Percentiles rank a stretch among this genome's conserved stretches.
Conservation (phyloP, 495 filamentous ascomycete genomes). For the Terfezia boudieri region DNA sequence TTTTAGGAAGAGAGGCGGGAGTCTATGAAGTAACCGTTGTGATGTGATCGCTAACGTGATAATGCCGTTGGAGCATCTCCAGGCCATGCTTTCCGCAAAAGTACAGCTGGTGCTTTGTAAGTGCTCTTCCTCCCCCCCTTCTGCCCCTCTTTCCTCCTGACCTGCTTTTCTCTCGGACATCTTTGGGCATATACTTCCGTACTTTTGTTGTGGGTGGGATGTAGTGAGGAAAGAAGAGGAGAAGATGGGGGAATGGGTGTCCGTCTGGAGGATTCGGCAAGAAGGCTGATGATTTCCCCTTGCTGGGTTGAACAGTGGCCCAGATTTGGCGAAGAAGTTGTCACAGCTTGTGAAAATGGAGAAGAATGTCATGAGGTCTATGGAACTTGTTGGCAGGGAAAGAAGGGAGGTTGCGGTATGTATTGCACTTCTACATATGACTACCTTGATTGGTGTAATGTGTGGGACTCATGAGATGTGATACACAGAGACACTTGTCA, state of each 20-base stretch:
- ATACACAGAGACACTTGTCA: constrained; percentile 74
- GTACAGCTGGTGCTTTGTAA: constrained; percentile 57
- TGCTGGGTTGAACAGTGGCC: constrained; percentile 29
- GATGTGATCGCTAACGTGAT: constrained; percentile 15
- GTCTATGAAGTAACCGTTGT: neutral
- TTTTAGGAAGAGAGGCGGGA: neutral
- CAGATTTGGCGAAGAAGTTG: constrained; percentile 91
- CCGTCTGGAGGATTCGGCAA: neutral
- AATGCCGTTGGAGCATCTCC: constrained; percentile 17
- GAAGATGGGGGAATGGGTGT: neutral
- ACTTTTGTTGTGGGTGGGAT: neutral
- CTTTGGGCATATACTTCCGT: neutral
- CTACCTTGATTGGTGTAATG: neutral
- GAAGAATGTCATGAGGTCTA: constrained; percentile 98
- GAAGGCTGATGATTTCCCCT: neutral
- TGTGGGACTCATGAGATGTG: neutral
- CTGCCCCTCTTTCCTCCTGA: neutral
- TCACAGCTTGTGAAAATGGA: constrained; percentile 98
- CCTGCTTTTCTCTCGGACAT: neutral
- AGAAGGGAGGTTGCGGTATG: constrained; percentile 94
- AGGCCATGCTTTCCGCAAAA: constrained; percentile 91
- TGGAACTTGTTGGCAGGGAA: constrained; percentile 85
- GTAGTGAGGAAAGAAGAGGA: neutral
- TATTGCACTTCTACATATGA: neutral
- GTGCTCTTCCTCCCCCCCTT: neutral